phyloP scores from a whole-genome alignment of 306 rosid genomes.

The Styphnolobium japonicum region DNA sequence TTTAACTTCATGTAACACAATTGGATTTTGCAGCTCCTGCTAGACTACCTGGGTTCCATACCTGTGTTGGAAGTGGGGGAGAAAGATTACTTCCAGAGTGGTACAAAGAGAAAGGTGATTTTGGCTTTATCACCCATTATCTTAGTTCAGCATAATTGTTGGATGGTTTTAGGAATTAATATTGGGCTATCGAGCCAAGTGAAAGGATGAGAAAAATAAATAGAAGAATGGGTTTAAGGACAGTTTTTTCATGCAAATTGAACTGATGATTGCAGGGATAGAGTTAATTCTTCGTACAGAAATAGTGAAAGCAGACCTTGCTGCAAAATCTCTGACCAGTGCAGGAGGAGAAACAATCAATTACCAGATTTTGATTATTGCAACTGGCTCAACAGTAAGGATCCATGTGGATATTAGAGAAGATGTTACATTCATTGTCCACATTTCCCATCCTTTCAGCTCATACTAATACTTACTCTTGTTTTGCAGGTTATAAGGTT shows the following conservation, averaged over 20 bases:
- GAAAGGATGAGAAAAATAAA: not conserved
- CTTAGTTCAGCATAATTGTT: not conserved
- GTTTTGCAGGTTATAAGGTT: conserved; percentile 72
- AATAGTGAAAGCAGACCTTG: conserved; percentile 78
- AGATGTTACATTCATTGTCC: conserved; percentile 14
- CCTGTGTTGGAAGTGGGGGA: conserved; percentile 95
- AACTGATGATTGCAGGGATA: conserved; percentile 62
- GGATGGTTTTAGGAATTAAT: not conserved
- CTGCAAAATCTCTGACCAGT: conserved; percentile 63
- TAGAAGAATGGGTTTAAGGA: conserved; percentile 4
- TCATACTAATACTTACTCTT: not conserved
- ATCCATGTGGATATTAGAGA: conserved; percentile 2
- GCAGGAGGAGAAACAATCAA: conserved; percentile 67
- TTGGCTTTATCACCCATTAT: conserved; percentile 11
- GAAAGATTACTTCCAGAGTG: conserved; percentile 85
- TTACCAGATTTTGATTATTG: conserved; percentile 72
- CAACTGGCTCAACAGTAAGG: conserved; percentile 90
- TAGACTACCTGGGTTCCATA: conserved; percentile 95
- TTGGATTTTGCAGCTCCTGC: conserved; percentile 82
- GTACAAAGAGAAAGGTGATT: conserved; percentile 84
- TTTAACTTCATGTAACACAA: not conserved
- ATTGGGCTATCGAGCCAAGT: not conserved
- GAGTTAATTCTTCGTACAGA: conserved; percentile 81
- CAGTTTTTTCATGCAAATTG: conserved; percentile 25
- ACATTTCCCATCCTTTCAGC: not conserved